Evolutionary conservation across 2,329 filamentous ascomycete genomes (phyloP).

Genomic region (Eutypella sp.): DNA sequence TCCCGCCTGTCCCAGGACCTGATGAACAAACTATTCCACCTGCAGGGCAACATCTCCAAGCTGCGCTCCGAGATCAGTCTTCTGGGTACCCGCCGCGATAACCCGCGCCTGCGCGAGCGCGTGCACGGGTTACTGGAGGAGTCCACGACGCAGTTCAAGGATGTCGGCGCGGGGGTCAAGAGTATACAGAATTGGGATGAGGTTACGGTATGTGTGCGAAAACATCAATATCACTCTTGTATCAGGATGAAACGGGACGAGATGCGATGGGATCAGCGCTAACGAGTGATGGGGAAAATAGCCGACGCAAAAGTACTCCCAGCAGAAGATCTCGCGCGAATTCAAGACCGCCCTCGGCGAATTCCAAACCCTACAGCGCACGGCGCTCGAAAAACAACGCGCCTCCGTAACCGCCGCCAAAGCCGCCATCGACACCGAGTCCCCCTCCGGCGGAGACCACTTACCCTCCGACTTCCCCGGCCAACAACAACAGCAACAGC

Average conservation of each 20-base stretch:
- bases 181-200: conserved; percentile 84
- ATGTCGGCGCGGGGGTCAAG: conserved; percentile 90
- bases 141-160: conserved; percentile 80
- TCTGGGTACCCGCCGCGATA: conserved; percentile 86
- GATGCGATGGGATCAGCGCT: no score
- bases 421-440: conserved; percentile 63
- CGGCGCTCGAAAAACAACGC: conserved; percentile 87
- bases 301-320: conserved; percentile 94
- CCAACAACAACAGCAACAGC: conserved; percentile 24
- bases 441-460: conserved; percentile 25
- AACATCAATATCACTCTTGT: not conserved
- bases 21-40: conserved; percentile 81
- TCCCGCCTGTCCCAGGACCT: conserved; percentile 74
- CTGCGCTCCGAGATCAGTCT: conserved; percentile 80
- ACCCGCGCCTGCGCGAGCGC: conserved; percentile 81
- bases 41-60: conserved; percentile 83
- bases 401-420: conserved; percentile 79
- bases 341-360: conserved; percentile 85
- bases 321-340: conserved; percentile 89
- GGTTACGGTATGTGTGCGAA: conserved; percentile 68
- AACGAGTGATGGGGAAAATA: no score
- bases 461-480: not conserved
- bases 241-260: no score
- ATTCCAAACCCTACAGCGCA: conserved; percentile 87
- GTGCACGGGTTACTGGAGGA: conserved; percentile 85